Evolutionary conservation across 1,139 yeast species (phyloP), one percentile per base, ranked within the genome.

Genomic region (Candida sanyaensis): DNA sequence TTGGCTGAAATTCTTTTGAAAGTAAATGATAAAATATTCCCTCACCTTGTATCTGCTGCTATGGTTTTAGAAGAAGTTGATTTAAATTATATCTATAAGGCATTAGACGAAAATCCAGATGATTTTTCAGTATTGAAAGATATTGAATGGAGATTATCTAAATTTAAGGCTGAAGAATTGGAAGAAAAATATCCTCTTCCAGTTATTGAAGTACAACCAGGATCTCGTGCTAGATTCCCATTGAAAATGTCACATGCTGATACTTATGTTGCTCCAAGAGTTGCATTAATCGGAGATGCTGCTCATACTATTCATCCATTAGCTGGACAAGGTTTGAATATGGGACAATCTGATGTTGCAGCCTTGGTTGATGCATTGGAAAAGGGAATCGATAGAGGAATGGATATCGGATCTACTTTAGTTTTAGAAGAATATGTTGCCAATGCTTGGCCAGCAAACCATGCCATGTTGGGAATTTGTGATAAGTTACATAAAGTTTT

Each of bases 291-390:
- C 7, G 99, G 99, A 21, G 99, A 93, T 67, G 99, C 99, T 1
- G 99, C 98, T 0, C 99, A 93, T 58, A 87, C 98, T 0, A 89
- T 96, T 1, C 99, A 93, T 64, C 99, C 99, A 2, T 75, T 93
- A 50, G 98, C 98, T 2, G 99, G 99, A 4, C 99, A 95, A 68
- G 99, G 99, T 12, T 78, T 93, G 51, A 93, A 93, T 64, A 91
- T 93, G 96, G 99, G 99, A n/a, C 97, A 92, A 64, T 84, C 87
- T 32, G 99, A 93, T 62, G 97, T 89, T 2, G 84, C 84, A 48
- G 73, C 85, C 2, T 74, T 93, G 38, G 83, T 86, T 1, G 71
- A 65, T 1, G 88, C 95, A 0, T 63, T 93, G 38, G 96, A 89
- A 55, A 71, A 57, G 9, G 96, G 96, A 1, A 70, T 81, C 3